Evolutionary conservation across 1,284 basidiomycete genomes (phyloP).

Genomic region (Lentinula novae-zelandiae): DNA sequence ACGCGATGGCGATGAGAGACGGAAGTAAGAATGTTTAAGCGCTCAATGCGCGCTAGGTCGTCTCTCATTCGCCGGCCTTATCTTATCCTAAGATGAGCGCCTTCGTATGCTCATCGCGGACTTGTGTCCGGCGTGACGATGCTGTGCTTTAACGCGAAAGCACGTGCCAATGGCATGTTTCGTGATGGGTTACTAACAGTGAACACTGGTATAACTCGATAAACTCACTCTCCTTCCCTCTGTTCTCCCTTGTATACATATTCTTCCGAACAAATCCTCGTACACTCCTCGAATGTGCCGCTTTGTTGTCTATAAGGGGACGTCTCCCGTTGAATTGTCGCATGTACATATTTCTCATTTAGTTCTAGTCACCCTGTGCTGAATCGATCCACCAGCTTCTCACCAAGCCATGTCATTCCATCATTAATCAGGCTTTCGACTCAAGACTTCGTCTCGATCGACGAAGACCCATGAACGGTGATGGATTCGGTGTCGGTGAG

Average conservation of each 20-base stretch:
- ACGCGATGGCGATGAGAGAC: no score
- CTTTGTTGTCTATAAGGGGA: slow-evolving; percentile 90
- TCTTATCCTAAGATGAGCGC: no score
- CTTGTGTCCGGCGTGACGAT: no score
- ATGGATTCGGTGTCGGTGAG: slow-evolving; percentile 95
- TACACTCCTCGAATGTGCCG: slow-evolving; percentile 60
- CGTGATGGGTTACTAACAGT: not conserved
- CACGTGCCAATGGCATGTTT: not conserved
- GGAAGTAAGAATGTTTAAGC: no score
- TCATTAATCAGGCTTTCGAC: slow-evolving; percentile 95
- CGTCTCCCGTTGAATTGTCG: slow-evolving; percentile 81
- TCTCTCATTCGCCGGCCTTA: no score
- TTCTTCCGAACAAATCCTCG: not conserved
- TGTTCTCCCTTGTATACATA: no score
- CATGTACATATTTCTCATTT: slow-evolving; percentile 49
- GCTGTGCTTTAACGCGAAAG: not conserved
- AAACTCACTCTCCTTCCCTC: not conserved
- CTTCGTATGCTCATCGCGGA: no score
- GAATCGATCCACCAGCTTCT: slow-evolving; percentile 53
- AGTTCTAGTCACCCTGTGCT: not conserved
- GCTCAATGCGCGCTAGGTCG: no score
- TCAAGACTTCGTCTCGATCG: slow-evolving; percentile 81
- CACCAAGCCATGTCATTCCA: slow-evolving; percentile 90
- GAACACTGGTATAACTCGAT: not conserved
- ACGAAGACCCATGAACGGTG: slow-evolving; percentile 87